Conservation (phyloP, 352 stramenopile species). For the Phytopythium litorale region DNA sequence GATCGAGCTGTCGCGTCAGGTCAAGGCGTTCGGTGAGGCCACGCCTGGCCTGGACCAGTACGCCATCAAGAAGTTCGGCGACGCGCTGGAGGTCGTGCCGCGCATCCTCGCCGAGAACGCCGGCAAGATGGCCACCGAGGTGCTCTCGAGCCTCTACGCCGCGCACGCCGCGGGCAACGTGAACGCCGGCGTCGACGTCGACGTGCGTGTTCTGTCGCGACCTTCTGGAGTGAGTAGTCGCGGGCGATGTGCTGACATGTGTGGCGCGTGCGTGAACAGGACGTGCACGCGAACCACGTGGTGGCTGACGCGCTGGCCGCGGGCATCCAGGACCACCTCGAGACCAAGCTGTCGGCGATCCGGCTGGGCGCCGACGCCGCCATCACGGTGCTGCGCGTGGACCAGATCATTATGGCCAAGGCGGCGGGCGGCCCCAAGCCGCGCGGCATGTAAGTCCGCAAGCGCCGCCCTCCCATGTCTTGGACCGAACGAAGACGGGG, state of each 20-base stretch:
- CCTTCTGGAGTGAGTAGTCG: not conserved
- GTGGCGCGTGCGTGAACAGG: conserved; percentile 28
- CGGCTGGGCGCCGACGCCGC: conserved; percentile 96
- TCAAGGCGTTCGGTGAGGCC: conserved; percentile 94
- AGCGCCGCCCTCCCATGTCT: not conserved
- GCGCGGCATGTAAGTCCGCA: conserved; percentile 53
- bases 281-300: conserved; percentile 74
- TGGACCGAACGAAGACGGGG: not conserved
- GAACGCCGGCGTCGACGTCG: conserved; percentile 93
- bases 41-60: conserved; percentile 98
- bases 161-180: conserved; percentile 92
- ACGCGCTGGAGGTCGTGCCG: conserved; percentile 97
- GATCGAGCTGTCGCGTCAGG: conserved; percentile 94
- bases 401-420: conserved; percentile 99
- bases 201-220: conserved; percentile 41
- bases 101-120: conserved; percentile 98
- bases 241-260: conserved; percentile 8
- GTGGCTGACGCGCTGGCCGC: conserved; percentile 70
- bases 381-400: conserved; percentile 98
- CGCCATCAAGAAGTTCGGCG: conserved; percentile 98
- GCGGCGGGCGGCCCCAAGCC: conserved; percentile 93
- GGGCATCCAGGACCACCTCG: conserved; percentile 92
- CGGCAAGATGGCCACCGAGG: conserved; percentile 92
- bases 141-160: conserved; percentile 94
- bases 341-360: conserved; percentile 96